Evolutionary conservation across 2,329 filamentous ascomycete genomes (phyloP).

Genomic region (Aspergillus spinulosporus): DNA sequence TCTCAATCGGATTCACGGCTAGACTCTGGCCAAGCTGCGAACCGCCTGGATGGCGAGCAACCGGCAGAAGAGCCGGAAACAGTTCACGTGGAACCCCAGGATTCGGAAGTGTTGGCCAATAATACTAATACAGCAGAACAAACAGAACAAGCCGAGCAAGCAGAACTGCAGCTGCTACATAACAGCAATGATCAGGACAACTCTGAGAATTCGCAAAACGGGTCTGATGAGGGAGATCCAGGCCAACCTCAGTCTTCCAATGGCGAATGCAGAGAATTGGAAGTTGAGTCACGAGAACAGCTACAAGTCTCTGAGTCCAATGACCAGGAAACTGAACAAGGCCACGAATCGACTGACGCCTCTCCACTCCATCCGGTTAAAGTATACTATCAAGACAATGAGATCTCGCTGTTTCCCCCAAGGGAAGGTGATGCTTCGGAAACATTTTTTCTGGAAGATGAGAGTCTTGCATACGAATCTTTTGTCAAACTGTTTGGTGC

Average conservation of each 20-base stretch:
- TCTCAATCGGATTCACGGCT: background rate
- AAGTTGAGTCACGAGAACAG: constrained; percentile 7
- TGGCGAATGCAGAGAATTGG: constrained; percentile 15
- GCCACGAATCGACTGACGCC: constrained; percentile 9
- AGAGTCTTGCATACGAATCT: constrained; percentile 53
- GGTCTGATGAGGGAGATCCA: constrained; percentile 21
- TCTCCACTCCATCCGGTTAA: constrained; percentile 48
- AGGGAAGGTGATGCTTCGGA: constrained; percentile 54
- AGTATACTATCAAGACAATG: constrained; percentile 56
- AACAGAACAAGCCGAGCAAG: constrained; percentile 16
- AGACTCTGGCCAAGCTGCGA: constrained; percentile 9
- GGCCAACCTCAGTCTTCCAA: constrained; percentile 14
- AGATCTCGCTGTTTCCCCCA: constrained; percentile 61
- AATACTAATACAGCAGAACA: constrained; percentile 22
- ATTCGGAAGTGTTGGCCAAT: constrained; percentile 13
- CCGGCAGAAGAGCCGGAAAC: constrained; percentile 13
- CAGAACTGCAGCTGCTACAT: constrained; percentile 16
- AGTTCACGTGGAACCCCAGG: constrained; percentile 3
- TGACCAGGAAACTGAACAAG: constrained; percentile 14
- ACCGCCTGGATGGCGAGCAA: constrained; percentile 12
- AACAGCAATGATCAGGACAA: constrained; percentile 10
- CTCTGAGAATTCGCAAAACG: constrained; percentile 2
- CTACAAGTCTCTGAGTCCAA: constrained; percentile 13
- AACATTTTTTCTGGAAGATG: constrained; percentile 59
- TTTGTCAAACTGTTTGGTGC: constrained; percentile 58